Conservation (phyloP, 176 grass and related monocot species). For the Echinochloa phyllopogon region DNA sequence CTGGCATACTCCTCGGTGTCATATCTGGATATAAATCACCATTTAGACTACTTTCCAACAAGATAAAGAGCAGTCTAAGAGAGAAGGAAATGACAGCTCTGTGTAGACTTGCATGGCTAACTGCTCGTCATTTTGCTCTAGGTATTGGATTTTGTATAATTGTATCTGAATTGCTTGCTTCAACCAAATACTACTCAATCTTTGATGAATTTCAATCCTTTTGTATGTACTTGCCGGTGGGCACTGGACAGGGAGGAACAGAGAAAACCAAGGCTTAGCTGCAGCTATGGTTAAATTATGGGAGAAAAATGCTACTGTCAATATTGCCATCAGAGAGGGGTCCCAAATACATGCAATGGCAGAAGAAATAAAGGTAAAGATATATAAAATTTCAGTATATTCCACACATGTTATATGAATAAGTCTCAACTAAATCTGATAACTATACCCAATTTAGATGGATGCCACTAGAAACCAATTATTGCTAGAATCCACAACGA, state of each 20-base stretch:
- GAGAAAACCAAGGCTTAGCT: constrained; percentile 89
- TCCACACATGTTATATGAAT: not conserved
- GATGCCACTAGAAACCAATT: too few species aligned
- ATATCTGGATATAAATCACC: constrained; percentile 75
- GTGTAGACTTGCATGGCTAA: constrained; percentile 76
- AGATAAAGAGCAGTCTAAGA: constrained; percentile 58
- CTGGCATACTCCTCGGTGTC: constrained; percentile 76
- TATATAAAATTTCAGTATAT: not conserved
- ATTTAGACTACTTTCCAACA: constrained; percentile 79
- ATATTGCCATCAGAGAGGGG: constrained; percentile 87
- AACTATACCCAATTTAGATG: not conserved
- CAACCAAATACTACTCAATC: not conserved
- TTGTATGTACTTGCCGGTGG: constrained; percentile 7
- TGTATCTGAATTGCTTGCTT: not conserved
- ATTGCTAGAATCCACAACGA: too few species aligned
- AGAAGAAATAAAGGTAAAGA: constrained; percentile 80
- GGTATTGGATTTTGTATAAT: constrained; percentile 48
- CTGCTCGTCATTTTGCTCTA: constrained; percentile 86
- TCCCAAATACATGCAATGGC: constrained; percentile 87
- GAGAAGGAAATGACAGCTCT: constrained; percentile 73
- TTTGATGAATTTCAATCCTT: not conserved
- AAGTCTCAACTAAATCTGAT: not conserved
- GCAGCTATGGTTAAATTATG: constrained; percentile 90
- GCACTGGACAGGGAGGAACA: constrained; percentile 85
- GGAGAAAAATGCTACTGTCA: constrained; percentile 93